Base-by-base conservation (phyloP, 1,284 basidiomycete genomes). In the Ustilago sp. region DNA sequence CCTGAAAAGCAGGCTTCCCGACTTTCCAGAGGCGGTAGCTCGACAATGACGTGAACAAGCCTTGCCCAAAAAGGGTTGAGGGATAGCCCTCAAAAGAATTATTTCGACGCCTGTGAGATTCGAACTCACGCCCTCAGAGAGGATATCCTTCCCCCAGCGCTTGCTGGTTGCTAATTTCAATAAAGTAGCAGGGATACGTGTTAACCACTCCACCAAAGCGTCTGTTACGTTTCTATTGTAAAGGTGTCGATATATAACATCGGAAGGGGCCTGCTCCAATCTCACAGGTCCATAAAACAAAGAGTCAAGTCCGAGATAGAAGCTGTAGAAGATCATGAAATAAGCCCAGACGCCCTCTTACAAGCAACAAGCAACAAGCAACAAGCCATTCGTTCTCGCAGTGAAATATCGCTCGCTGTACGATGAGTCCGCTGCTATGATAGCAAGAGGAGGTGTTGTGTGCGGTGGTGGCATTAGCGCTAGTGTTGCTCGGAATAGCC, bases 161-260 rank as follows among this genome's bases (percentile, higher is more conserved):
- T 2, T 7, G 17, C 64, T 36, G 43, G 52, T 7, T 73, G 70
- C 63, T 63, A 48, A 41, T 50, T 57, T 17, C 2, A 23, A 31
- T 1, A 43, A 43, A 62, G 32, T 74, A 75, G 74, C 74, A 76
- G 74, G 74, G 74, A 71, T 71, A 76, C 74, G 68, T 68, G 74
- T 76, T 76, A 76, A 76, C 74, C 74, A 76, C 74, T 76, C 74
- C 74, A 68, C 68, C 74, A 76, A 76, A 76, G 74, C 65, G 73
- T 68, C 73, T 31, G 12, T 19, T 35, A 41, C 8, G 35, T 34
- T n/a, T 50, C 13, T 23, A n/a, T 36, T 41, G 3, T 3, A 32
- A 3, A 7, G 0, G 12, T 11, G 6, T 8, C 2, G 12, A 9
- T 0, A 12, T 19, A 43, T 45, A 8, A 0, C 7, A 38, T 19